Percentiles rank a stretch among this genome's conserved stretches.
phyloP scores from a whole-genome alignment of 306 rosid species.

The Medicago ruthenica region DNA sequence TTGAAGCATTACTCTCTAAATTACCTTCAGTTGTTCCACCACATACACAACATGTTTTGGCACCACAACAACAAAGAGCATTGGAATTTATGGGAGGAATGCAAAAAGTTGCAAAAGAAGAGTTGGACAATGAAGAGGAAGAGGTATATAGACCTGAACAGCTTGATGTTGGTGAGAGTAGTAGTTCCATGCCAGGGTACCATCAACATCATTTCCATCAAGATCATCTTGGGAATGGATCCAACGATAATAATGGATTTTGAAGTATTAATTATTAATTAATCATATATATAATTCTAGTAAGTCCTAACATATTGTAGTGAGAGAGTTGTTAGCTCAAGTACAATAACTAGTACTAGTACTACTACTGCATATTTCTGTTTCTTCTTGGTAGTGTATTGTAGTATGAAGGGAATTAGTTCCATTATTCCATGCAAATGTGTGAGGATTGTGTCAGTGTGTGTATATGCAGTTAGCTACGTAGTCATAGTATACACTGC shows the following conservation, averaged over 20 bases:
- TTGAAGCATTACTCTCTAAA: conserved; percentile 73
- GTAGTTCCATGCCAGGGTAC: conserved; percentile 58
- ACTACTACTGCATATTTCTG: conserved; percentile 8
- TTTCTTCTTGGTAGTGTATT: not conserved
- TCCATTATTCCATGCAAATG: not conserved
- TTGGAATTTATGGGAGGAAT: conserved; percentile 62
- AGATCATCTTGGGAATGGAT: conserved; percentile 44
- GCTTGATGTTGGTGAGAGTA: conserved; percentile 66
- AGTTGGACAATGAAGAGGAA: conserved; percentile 44
- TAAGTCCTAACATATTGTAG: conserved; percentile 39
- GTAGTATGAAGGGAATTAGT: not conserved
- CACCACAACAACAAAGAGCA: conserved; percentile 47
- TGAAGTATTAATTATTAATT: conserved; percentile 39
- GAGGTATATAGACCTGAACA: conserved; percentile 65
- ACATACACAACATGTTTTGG: conserved; percentile 38
- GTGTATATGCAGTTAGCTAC: conserved; percentile 1
- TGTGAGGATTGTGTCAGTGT: conserved; percentile 18
- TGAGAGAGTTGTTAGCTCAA: conserved; percentile 28
- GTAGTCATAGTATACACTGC: conserved; percentile 13
- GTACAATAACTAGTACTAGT: not conserved
- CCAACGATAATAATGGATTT: conserved; percentile 50
- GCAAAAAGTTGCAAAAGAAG: conserved; percentile 70
- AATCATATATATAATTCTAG: not conserved
- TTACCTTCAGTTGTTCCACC: conserved; percentile 73
- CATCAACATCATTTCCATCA: conserved; percentile 56